Evolutionary conservation across 371 early-diverging fungal genomes (phyloP).

Genomic region (Mucor circinelloides): DNA sequence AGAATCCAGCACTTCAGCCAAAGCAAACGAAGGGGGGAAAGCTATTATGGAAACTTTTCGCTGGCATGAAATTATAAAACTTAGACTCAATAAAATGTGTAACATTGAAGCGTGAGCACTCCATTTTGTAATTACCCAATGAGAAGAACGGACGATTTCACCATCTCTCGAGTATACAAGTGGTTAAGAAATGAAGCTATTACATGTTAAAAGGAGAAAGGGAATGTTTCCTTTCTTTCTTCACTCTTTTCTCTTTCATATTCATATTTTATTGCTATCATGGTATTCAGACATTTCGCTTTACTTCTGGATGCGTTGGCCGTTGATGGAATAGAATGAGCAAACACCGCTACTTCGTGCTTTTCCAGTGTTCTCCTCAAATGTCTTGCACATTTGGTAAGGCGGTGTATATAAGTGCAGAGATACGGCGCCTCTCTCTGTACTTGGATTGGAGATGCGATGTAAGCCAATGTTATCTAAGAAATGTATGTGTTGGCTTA

Average conservation of each 20-base stretch:
- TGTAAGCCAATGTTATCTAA: conserved; percentile 87
- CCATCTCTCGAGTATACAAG: conserved; percentile 27
- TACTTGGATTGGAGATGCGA: conserved; percentile 77
- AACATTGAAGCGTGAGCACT: background rate
- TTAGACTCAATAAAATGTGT: background rate
- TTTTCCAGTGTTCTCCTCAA: conserved; percentile 75
- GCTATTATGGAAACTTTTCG: background rate
- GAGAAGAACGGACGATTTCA: conserved; percentile 23
- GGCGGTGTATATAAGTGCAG: conserved; percentile 95
- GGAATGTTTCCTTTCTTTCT: conserved; percentile 6
- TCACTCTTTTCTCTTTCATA: conserved; percentile 3
- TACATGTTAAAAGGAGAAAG: conserved; percentile 5
- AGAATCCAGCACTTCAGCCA: background rate
- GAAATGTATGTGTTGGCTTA: background rate
- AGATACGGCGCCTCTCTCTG: conserved; percentile 72
- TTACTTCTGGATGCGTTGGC: conserved; percentile 38
- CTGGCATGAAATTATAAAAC: background rate
- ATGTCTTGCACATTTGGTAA: conserved; percentile 82
- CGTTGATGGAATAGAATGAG: conserved; percentile 68
- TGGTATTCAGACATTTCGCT: background rate
- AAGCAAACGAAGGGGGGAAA: background rate
- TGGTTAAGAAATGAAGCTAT: conserved; percentile 21
- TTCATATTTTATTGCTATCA: background rate
- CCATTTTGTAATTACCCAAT: conserved; percentile 14
- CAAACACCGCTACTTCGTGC: conserved; percentile 71